phyloP scores from a whole-genome alignment of 306 rosid genomes.

The Adenanthera pavonina region DNA sequence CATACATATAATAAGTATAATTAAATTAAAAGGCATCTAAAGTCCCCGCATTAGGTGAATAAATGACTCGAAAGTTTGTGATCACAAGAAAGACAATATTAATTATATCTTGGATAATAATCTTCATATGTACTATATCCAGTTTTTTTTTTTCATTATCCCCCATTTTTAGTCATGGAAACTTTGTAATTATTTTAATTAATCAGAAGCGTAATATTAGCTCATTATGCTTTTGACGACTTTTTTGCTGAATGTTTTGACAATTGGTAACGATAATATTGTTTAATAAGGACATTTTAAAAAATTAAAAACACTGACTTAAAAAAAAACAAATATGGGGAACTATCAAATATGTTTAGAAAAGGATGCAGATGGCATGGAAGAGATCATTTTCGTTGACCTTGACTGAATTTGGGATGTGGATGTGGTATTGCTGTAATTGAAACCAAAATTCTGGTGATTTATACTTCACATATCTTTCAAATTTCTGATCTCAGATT shows the following conservation, averaged over 20 bases:
- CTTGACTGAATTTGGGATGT: background rate
- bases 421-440: background rate
- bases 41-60: too few relatives aligned
- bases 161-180: background rate
- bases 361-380: background rate
- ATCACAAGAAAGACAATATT: too few relatives aligned
- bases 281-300: background rate
- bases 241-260: background rate
- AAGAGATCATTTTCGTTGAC: background rate
- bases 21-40: too few relatives aligned
- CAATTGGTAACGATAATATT: background rate
- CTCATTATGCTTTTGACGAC: background rate
- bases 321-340: too few relatives aligned
- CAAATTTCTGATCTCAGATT: background rate
- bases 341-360: too few relatives aligned
- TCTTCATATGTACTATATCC: too few relatives aligned
- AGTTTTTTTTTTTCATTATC: background rate
- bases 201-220: background rate
- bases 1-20: background rate
- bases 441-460: background rate
- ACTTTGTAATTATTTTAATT: background rate
- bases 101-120: too few relatives aligned
- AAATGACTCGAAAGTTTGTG: too few relatives aligned
- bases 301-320: background rate
- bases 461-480: background rate